Evolutionary conservation across 306 rosid genomes (phyloP).

Genomic region (Ziziphus jujuba): DNA sequence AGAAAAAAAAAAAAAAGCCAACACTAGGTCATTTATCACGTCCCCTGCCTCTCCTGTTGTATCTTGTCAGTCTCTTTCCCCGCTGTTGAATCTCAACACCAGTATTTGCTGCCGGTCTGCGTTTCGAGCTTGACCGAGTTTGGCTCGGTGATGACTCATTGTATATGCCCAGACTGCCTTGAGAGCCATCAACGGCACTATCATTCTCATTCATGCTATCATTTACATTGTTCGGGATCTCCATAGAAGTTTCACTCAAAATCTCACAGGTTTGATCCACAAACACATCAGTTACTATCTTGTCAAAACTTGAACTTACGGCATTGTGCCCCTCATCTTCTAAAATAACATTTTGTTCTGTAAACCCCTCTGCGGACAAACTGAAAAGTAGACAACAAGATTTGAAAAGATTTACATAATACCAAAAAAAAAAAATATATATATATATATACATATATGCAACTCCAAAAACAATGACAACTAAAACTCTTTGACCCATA

Average conservation of each 20-base stretch:
- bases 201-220: slow-evolving; percentile 37
- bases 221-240: slow-evolving; percentile 44
- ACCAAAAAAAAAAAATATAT: not conserved
- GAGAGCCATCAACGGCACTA: slow-evolving; percentile 41
- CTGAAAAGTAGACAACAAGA: slow-evolving; percentile 46
- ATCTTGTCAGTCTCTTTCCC: slow-evolving; percentile 1
- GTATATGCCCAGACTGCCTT: slow-evolving; percentile 49
- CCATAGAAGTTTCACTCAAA: slow-evolving; percentile 41
- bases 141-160: slow-evolving; percentile 26
- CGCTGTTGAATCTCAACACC: not conserved
- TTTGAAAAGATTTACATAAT: not conserved
- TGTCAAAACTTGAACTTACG: slow-evolving; percentile 35
- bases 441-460: not conserved
- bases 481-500: slow-evolving; percentile 41
- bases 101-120: not conserved
- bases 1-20: not conserved
- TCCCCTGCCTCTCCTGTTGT: slow-evolving; percentile 21
- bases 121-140: not conserved
- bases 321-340: slow-evolving; percentile 31
- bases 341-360: slow-evolving; percentile 33
- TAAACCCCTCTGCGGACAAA: slow-evolving; percentile 31
- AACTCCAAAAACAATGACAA: not conserved
- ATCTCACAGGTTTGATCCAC: slow-evolving; percentile 43
- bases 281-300: slow-evolving; percentile 24
- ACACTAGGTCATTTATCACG: slow-evolving; percentile 37